These are phyloP conservation scores for Pichia californica DNA, from an alignment of 805 yeast species.

Conservation along the genomic window DNA sequence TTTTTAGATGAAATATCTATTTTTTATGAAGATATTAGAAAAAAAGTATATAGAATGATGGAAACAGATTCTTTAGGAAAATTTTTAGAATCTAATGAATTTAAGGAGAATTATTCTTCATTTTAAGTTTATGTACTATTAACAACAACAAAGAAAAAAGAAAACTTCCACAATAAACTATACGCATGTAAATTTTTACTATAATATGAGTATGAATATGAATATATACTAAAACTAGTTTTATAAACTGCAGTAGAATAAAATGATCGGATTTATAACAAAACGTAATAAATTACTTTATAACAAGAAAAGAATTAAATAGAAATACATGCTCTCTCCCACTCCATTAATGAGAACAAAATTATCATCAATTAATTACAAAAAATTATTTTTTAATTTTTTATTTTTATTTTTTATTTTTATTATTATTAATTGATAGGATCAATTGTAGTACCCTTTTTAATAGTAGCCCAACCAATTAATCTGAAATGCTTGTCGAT, in stretches of 20 bases:
- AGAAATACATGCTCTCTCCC: constrained; percentile 9
- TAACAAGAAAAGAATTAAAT: constrained; percentile 7
- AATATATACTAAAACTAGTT: not conserved
- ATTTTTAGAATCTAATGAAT: constrained; percentile 42
- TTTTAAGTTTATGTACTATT: not conserved
- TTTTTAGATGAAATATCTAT: constrained; percentile 35
- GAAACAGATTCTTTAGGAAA: constrained; percentile 70
- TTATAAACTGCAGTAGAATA: not conserved
- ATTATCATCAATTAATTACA: not conserved
- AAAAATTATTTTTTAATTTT: not conserved
- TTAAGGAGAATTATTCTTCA: constrained; percentile 26
- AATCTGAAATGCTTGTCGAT: constrained; percentile 99
- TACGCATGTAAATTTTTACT: too few relatives aligned
- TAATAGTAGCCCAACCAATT: constrained; percentile 99
- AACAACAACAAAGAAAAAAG: too few relatives aligned
- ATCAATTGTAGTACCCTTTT: constrained; percentile 85
- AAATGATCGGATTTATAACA: not conserved
- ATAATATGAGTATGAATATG: too few relatives aligned
- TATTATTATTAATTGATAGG: constrained; percentile 54
- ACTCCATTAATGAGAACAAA: constrained; percentile 6
- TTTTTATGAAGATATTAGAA: constrained; percentile 42
- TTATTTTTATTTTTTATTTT: too few relatives aligned
- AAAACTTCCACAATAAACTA: too few relatives aligned
- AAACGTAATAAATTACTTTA: not conserved
- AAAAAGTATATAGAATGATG: constrained; percentile 51